Evolutionary conservation across 2,329 filamentous ascomycete genomes (phyloP).

Genomic region (Fusarium stilboides): DNA sequence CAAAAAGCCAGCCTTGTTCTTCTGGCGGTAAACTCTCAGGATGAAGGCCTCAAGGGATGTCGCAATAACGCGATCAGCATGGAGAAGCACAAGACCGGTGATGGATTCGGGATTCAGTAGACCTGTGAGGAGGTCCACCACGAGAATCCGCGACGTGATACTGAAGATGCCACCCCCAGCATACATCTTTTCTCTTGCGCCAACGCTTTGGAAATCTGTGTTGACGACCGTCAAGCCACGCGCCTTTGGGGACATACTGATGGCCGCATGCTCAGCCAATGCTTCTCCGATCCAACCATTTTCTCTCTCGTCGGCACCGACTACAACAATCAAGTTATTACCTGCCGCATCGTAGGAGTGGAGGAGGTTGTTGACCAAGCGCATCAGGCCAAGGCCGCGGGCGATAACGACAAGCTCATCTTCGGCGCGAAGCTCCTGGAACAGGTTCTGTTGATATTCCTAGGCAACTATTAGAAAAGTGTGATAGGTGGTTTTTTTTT

Average conservation of each 20-base stretch:
- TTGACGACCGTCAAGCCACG: constrained; percentile 93
- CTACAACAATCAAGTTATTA: constrained; percentile 90
- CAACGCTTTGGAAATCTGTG: constrained; percentile 92
- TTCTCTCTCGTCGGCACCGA: constrained; percentile 92
- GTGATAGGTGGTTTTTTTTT: background rate
- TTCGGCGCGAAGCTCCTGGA: constrained; percentile 88
- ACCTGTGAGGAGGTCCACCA: constrained; percentile 91
- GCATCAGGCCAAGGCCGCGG: constrained; percentile 90
- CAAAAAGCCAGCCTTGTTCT: constrained; percentile 93
- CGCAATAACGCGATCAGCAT: constrained; percentile 88
- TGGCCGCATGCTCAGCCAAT: constrained; percentile 92
- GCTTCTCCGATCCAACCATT: constrained; percentile 98
- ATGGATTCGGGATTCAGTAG: constrained; percentile 87
- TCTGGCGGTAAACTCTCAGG: constrained; percentile 90
- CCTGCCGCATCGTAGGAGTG: constrained; percentile 97
- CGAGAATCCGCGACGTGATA: constrained; percentile 94
- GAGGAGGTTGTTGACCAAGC: constrained; percentile 93
- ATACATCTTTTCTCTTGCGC: constrained; percentile 92
- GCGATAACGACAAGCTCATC: constrained; percentile 96
- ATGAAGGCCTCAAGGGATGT: constrained; percentile 97
- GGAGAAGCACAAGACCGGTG: constrained; percentile 88
- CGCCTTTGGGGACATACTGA: constrained; percentile 86
- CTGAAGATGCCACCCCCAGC: constrained; percentile 91
- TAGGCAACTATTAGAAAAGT: constrained; percentile 53
- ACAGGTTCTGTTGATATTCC: constrained; percentile 96